Base-by-base conservation (phyloP, 1,284 basidiomycete species). In the Wallemia ichthyophaga region DNA sequence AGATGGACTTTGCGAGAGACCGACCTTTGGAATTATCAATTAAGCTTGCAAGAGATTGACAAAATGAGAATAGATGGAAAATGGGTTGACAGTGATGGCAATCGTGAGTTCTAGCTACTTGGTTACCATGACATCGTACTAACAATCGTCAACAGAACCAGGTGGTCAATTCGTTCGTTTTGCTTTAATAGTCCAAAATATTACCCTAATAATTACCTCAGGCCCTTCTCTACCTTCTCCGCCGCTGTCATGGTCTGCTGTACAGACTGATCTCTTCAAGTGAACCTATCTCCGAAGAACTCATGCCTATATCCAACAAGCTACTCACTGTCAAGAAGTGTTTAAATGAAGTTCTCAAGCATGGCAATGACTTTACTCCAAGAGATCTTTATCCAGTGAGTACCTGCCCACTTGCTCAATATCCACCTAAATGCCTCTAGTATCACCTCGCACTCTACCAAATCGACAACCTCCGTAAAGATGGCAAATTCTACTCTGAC, bases 1-100 rank as follows among this genome's bases (percentile, higher is more conserved):
- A 81, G 94, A 56, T 99, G 94, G 94, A 94, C 84, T 61, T 72
- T 99, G 61, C 77, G 91, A 54, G 94, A 98, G 74, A 99, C 92
- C 0, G 92, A 95, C 66, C 72, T 92, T 24, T 92, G 83, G 77
- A 89, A 86, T 70, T 98, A 94, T 70, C 86, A 87, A 37, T 74
- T 92, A 58, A 86, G 86, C 67, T 73, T 99, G 63, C 85, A 92
- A 66, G 91, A 98, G 69, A 91, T 99, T 59, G 92, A 99, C 71
- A 82, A 85, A 68, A 86, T 96, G 85, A 75, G 92, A 24, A 80
- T 96, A 5, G 87, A 96, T 64, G 92, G 92, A 62, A 94, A 94
- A 71, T 98, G 96, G 68, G 81, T 95, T 25, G 91, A 98, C 67
- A 77, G 83, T 0, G 87, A 95, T 59, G 94, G 91, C 2, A 83